Base-by-base conservation (phyloP, 306 rosid species). In the Casuarina equisetifolia region DNA sequence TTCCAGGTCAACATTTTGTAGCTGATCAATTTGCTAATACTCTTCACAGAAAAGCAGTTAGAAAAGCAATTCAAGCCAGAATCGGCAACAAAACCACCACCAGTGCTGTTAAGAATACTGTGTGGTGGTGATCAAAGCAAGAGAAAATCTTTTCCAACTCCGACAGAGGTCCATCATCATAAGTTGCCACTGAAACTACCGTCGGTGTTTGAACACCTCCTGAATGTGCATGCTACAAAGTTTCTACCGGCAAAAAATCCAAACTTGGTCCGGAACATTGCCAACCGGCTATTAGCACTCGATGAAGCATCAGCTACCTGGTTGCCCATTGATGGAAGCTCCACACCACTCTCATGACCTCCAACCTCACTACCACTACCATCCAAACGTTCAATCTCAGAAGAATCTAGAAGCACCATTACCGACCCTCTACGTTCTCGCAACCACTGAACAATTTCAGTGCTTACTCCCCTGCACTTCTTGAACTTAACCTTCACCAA, bases 401-500 rank as follows among this genome's bases (percentile, higher is more conserved):
- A 82, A 15, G 88, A 86, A 69, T 93, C 97, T 76, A 86, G 89
- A 79, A 85, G 84, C 38, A 91, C 88, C 38, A 64, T 83, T 89
- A 93, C 58, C 0, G 96, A 82, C 51, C 82, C 83, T 70, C 96
- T 88, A 50, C 88, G 83, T 58, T 86, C 85, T 0, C 89, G 84
- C 85, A 93, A 76, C 97, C 91, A 85, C 52, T 88, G 89, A 1
- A 85, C 89, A 16, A 80, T 83, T 72, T 79, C 88, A 46, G 87
- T 84, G n/a, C 88, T 91, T 59, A 91, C 90, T 51, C 84, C 91
- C 73, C 74, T 93, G 70, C 97, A 93, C 80, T 91, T 90, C 80
- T 87, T 93, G 4, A 93, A 92, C 88, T 93, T 93, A 64, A 93
- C 85, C 78, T 93, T 93, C 55, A 90, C 83, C 86, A 93, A 85